A percentile compares a stretch with the other conserved stretches of the same genome.
phyloP scores from a whole-genome alignment of 2,329 filamentous ascomycete genomes.

The Diaporthe batatas region DNA sequence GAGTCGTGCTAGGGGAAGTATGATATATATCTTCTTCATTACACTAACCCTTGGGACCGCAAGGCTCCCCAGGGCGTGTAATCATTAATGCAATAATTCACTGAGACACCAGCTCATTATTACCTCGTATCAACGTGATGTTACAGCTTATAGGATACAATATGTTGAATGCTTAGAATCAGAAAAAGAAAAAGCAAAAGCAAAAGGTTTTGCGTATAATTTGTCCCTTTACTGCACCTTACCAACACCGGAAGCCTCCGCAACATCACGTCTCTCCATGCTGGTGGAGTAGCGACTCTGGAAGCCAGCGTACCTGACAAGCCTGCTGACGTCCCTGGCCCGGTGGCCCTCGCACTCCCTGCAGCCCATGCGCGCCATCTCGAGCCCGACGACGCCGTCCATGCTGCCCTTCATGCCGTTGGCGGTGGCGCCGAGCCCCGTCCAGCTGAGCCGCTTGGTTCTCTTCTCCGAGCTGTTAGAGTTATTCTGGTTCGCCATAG shows the following conservation, averaged over 20 bases:
- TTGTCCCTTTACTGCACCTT: background rate
- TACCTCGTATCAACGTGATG: background rate
- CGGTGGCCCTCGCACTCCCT: conserved; percentile 51
- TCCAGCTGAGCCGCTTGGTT: conserved; percentile 56
- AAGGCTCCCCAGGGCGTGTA: conserved; percentile 9
- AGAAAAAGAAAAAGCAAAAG: background rate
- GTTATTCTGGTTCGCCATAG: conserved; percentile 52
- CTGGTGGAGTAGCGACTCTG: conserved; percentile 1
- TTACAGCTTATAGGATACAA: background rate
- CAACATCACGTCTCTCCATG: conserved; percentile 4
- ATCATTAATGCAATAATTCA: conserved; percentile 35
- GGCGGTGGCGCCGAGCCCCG: conserved; percentile 53
- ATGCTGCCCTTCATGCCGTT: conserved; percentile 49
- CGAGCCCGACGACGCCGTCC: conserved; percentile 52
- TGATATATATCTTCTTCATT: conserved; percentile 23
- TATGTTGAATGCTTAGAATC: background rate
- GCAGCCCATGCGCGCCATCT: conserved; percentile 52
- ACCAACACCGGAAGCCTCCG: conserved; percentile 1
- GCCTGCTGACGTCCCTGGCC: conserved; percentile 52
- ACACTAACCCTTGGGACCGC: conserved; percentile 6
- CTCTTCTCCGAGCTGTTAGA: conserved; percentile 42
- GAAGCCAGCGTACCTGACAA: conserved; percentile 47
- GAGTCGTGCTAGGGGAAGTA: conserved; percentile 28
- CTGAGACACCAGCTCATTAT: conserved; percentile 7
- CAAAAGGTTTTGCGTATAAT: background rate